Evolutionary conservation across 805 yeast species (phyloP).

Genomic region (Ogataea ramenticola): DNA sequence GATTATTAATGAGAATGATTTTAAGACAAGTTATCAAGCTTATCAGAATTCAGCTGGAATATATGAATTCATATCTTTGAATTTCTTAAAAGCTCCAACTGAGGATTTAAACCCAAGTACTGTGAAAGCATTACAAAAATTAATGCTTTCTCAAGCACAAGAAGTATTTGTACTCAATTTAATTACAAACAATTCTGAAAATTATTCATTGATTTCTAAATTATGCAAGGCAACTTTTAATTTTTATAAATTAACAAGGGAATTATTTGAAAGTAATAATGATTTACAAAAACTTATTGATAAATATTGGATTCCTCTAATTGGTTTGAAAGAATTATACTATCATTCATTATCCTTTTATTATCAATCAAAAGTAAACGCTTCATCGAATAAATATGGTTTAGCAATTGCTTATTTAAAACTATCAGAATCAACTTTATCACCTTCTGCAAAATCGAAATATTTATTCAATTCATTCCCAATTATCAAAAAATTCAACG

Average conservation of each 20-base stretch:
- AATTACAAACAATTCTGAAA: slow-evolving; percentile 37
- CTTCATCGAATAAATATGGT: slow-evolving; percentile 57
- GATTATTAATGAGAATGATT: slow-evolving; percentile 30
- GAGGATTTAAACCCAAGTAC: slow-evolving; percentile 66
- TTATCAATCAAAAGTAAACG: slow-evolving; percentile 49
- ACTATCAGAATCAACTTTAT: slow-evolving; percentile 38
- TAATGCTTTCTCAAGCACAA: slow-evolving; percentile 84
- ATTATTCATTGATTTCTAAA: slow-evolving; percentile 60
- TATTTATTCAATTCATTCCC: slow-evolving; percentile 13
- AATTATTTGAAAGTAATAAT: slow-evolving; percentile 31
- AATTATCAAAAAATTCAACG: slow-evolving; percentile 21
- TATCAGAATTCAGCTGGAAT: slow-evolving; percentile 78
- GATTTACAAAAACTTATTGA: slow-evolving; percentile 15
- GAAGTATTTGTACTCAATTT: slow-evolving; percentile 69
- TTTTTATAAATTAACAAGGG: slow-evolving; percentile 46
- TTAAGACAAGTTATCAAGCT: slow-evolving; percentile 51
- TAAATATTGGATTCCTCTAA: slow-evolving; percentile 41
- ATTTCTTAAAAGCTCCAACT: slow-evolving; percentile 85
- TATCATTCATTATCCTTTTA: slow-evolving; percentile 56
- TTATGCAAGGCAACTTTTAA: slow-evolving; percentile 57
- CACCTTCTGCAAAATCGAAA: slow-evolving; percentile 11
- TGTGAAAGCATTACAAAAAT: slow-evolving; percentile 50
- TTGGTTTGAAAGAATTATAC: slow-evolving; percentile 46
- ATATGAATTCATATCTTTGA: slow-evolving; percentile 62
- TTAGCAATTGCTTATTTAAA: slow-evolving; percentile 62